Conservation (phyloP, 495 filamentous ascomycete genomes). For the Penicillium canescens region DNA sequence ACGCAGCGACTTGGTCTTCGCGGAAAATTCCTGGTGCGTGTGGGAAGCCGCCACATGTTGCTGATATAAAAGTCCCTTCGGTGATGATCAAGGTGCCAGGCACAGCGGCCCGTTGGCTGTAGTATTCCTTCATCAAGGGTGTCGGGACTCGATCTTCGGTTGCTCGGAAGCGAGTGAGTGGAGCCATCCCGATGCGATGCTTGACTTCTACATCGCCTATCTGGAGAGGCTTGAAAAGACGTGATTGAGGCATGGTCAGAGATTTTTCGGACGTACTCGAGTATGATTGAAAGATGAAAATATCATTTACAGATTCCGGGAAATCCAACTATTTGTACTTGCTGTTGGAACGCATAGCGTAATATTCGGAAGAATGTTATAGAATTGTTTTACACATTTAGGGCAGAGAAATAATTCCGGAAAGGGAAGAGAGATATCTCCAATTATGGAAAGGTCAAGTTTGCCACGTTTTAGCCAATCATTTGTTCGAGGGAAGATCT, state of each 20-base stretch:
- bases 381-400: background rate
- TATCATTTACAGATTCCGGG: background rate
- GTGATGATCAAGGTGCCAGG: conserved; percentile 53
- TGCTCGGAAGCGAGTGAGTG: conserved; percentile 51
- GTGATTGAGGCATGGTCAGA: conserved; percentile 8
- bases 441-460: conserved; percentile 13
- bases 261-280: background rate
- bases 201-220: conserved; percentile 42
- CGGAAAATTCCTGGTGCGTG: conserved; percentile 66
- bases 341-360: background rate
- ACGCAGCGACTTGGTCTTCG: conserved; percentile 57
- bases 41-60: conserved; percentile 42
- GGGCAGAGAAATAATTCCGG: conserved; percentile 14
- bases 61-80: conserved; percentile 66
- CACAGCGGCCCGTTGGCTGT: conserved; percentile 48
- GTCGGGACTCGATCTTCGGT: conserved; percentile 35
- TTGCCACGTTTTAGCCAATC: background rate
- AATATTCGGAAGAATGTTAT: background rate
- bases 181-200: conserved; percentile 53
- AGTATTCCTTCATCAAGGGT: conserved; percentile 48
- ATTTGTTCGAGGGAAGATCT: background rate
- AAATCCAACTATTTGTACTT: conserved; percentile 2
- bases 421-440: conserved; percentile 20
- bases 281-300: background rate
- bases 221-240: conserved; percentile 52